Conservation (phyloP, 2,329 filamentous ascomycete genomes). For the Cordyceps pruinosa region DNA sequence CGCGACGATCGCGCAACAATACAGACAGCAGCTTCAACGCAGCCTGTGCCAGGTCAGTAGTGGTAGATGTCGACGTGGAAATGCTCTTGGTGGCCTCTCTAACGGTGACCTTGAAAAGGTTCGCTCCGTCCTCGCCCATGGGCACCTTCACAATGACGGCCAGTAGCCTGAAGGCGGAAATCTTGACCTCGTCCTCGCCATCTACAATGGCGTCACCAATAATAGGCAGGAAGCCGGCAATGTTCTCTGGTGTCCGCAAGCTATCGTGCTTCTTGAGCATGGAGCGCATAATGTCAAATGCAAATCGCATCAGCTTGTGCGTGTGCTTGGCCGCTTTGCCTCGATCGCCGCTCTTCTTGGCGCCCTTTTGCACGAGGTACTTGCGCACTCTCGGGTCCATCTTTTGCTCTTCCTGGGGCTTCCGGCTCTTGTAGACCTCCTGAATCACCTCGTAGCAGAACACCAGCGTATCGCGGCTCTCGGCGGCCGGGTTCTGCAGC, state of each 20-base stretch:
- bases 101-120: conserved; percentile 67
- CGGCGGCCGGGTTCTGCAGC: conserved; percentile 70
- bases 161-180: conserved; percentile 79
- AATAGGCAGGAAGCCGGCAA: conserved; percentile 80
- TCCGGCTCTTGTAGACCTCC: conserved; percentile 66
- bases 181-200: conserved; percentile 86
- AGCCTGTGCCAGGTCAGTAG: conserved; percentile 77
- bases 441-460: conserved; percentile 95
- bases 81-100: conserved; percentile 80
- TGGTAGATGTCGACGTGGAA: conserved; percentile 68
- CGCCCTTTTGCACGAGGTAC: conserved; percentile 74
- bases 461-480: conserved; percentile 74
- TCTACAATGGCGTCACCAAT: conserved; percentile 80
- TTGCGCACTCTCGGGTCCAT: conserved; percentile 58
- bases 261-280: conserved; percentile 81
- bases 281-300: conserved; percentile 77
- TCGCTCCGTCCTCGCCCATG: conserved; percentile 60
- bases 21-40: conserved; percentile 83
- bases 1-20: conserved; percentile 72
- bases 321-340: conserved; percentile 70
- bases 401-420: conserved; percentile 43
- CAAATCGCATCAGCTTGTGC: conserved; percentile 83
- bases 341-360: conserved; percentile 65
- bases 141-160: conserved; percentile 80
- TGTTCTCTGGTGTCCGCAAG: conserved; percentile 70